These are phyloP conservation scores for Pseudogymnoascus sp. DNA, from an alignment of 2,329 filamentous ascomycete genomes.

Conservation along the genomic window DNA sequence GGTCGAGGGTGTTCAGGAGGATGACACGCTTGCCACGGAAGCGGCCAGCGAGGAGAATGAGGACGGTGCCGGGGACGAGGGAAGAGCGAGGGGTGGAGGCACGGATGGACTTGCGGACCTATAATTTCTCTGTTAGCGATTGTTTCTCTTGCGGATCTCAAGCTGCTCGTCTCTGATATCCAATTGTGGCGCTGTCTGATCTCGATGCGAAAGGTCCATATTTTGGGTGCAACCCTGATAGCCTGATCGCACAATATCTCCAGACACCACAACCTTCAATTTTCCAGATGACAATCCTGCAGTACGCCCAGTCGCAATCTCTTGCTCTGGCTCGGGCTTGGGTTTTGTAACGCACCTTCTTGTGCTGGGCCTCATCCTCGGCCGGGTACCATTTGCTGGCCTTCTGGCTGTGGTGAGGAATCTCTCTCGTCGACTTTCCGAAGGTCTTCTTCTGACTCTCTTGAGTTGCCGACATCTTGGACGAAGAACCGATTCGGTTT, in stretches of 20 bases:
- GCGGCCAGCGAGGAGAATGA: slow-evolving; percentile 98
- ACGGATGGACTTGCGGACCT: slow-evolving; percentile 93
- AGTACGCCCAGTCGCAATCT: slow-evolving; percentile 5
- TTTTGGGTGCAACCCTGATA: slow-evolving; percentile 3
- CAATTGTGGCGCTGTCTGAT: slow-evolving; percentile 5
- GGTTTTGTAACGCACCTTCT: slow-evolving; percentile 68
- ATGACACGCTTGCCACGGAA: slow-evolving; percentile 99
- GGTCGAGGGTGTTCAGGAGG: slow-evolving; percentile 93
- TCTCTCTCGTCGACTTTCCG: slow-evolving; percentile 89
- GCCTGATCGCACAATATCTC: slow-evolving; percentile 9
- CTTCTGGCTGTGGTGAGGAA: slow-evolving; percentile 83
- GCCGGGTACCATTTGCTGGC: slow-evolving; percentile 99
- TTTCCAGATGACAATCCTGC: slow-evolving; percentile 1
- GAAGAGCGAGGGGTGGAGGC: slow-evolving; percentile 79
- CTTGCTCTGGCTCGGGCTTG: neutral
- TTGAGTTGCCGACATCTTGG: slow-evolving; percentile 63
- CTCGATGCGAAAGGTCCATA: neutral
- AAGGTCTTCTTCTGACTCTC: slow-evolving; percentile 71
- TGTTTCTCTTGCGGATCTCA: neutral
- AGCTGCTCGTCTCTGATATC: neutral
- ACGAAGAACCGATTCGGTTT: slow-evolving; percentile 23
- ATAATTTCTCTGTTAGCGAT: slow-evolving; percentile 29
- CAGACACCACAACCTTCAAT: slow-evolving; percentile 7
- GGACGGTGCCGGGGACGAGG: slow-evolving; percentile 88
- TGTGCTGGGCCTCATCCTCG: slow-evolving; percentile 79